These are phyloP conservation scores for Cucumis hystrix DNA, from an alignment of 306 rosid species.

Conservation along the genomic window DNA sequence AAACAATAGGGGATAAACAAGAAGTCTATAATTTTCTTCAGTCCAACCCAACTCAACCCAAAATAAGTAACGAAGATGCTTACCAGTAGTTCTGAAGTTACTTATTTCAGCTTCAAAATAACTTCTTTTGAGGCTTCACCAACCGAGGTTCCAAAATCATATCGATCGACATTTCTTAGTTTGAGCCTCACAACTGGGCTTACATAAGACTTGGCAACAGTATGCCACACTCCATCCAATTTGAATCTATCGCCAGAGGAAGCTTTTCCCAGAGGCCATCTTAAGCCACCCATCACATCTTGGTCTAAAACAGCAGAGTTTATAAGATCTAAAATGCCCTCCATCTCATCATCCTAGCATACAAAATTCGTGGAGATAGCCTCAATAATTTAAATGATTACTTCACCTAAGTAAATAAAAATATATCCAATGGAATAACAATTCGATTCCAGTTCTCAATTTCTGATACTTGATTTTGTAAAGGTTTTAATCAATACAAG, in stretches of 20 bases:
- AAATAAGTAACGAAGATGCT: background rate
- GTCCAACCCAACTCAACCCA: too few relatives aligned
- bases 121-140: constrained; percentile 35
- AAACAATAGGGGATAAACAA: background rate
- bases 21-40: too few relatives aligned
- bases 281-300: constrained; percentile 49
- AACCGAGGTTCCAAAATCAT: constrained; percentile 18
- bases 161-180: constrained; percentile 35
- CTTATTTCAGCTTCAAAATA: constrained; percentile 19
- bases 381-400: background rate
- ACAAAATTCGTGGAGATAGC: background rate
- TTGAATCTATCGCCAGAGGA: constrained; percentile 24
- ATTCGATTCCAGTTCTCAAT: background rate
- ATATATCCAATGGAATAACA: background rate
- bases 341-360: constrained; percentile 40
- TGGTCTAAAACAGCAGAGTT: constrained; percentile 32
- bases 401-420: background rate
- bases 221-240: constrained; percentile 32
- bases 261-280: constrained; percentile 42
- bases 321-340: constrained; percentile 25
- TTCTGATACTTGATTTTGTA: background rate
- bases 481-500: background rate
- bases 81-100: constrained; percentile 24
- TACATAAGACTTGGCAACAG: constrained; percentile 12
- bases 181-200: constrained; percentile 24